A percentile compares a stretch with the other conserved stretches of the same genome.
Evolutionary conservation across 345 rosid species (phyloP).

Genomic region (Boechera retrofracta): DNA sequence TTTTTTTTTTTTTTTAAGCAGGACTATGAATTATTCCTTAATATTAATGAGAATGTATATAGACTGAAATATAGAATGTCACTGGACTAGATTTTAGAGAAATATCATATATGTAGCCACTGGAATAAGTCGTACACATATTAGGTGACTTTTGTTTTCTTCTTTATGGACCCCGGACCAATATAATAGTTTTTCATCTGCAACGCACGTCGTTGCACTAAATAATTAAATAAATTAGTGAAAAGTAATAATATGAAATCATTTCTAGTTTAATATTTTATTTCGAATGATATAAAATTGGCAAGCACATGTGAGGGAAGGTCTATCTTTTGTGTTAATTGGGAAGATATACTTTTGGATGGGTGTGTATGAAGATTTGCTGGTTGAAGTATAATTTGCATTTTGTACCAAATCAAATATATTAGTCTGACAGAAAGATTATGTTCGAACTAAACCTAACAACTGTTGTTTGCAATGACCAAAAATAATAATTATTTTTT

Average conservation of each 20-base stretch:
- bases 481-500: no score
- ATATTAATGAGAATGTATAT: neutral
- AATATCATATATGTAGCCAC: neutral
- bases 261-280: neutral
- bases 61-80: neutral
- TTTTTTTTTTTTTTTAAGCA: no score
- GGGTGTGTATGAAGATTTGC: slow-evolving; percentile 3
- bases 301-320: slow-evolving; percentile 15
- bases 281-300: slow-evolving; percentile 8
- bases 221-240: neutral
- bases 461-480: neutral
- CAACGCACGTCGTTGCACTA: slow-evolving; percentile 9
- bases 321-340: neutral
- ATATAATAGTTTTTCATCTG: slow-evolving; percentile 8
- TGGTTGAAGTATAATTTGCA: slow-evolving; percentile 1
- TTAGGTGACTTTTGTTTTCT: slow-evolving; percentile 39
- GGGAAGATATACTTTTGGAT: slow-evolving; percentile 1
- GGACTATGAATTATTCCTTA: no score
- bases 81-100: neutral
- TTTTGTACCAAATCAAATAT: slow-evolving; percentile 7
- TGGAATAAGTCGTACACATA: slow-evolving; percentile 33
- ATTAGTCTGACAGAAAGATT: neutral
- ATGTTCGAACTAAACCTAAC: neutral
- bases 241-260: neutral
- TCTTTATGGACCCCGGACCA: slow-evolving; percentile 35